Evolutionary conservation across 2,329 filamentous ascomycete species (phyloP).

Genomic region (Fusarium metavorans): DNA sequence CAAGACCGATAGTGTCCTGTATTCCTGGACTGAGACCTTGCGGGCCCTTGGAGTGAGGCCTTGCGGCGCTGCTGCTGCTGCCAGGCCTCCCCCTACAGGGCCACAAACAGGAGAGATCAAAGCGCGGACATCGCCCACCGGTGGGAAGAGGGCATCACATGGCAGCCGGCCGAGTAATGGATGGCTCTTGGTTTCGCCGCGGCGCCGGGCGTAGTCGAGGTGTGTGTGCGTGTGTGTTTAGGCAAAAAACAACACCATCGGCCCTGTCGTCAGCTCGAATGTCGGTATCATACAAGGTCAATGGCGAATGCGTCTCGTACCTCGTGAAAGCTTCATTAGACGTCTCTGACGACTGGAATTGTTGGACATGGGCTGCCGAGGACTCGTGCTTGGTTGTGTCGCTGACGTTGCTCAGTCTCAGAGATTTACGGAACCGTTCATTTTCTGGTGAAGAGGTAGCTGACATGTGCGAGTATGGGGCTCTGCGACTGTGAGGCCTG

Average conservation of each 20-base stretch:
- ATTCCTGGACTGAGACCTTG: not conserved
- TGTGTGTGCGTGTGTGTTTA: not conserved
- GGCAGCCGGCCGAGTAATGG: slow-evolving; percentile 9
- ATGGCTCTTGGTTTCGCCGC: not conserved
- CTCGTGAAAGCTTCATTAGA: slow-evolving; percentile 9
- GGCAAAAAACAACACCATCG: slow-evolving; percentile 1
- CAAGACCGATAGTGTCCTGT: not conserved
- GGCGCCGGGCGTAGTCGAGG: not conserved
- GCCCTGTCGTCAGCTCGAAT: not conserved
- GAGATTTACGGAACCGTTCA: slow-evolving; percentile 25
- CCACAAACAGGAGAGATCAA: not conserved
- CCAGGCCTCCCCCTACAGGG: not conserved
- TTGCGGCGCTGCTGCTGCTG: not conserved
- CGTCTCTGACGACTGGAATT: slow-evolving; percentile 35
- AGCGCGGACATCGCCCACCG: not conserved
- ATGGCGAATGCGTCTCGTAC: not conserved
- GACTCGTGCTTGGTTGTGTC: slow-evolving; percentile 21
- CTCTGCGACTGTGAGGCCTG: slow-evolving; percentile 36
- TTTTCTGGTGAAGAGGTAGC: slow-evolving; percentile 23
- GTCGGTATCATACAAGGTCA: slow-evolving; percentile 9
- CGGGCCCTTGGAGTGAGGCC: not conserved
- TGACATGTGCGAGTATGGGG: slow-evolving; percentile 15
- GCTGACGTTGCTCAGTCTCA: slow-evolving; percentile 27
- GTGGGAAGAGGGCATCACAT: not conserved
- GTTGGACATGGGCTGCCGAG: slow-evolving; percentile 30